Percentiles rank a stretch among this genome's conserved stretches.
Evolutionary conservation across 306 rosid species (phyloP).

Genomic region (Hylodesmum podocarpum): DNA sequence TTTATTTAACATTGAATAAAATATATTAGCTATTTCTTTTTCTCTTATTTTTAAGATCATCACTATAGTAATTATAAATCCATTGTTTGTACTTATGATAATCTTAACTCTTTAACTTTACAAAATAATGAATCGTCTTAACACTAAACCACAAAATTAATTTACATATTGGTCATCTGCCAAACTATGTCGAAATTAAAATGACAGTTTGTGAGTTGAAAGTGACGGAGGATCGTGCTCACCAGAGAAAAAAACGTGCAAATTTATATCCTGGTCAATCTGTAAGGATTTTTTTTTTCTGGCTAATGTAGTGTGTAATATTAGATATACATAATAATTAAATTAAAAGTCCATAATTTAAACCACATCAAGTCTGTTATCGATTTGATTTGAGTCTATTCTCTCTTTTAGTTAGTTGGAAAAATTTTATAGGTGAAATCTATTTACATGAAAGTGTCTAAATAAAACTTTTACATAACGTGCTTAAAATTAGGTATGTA

Average conservation of each 20-base stretch:
- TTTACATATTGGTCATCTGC: conserved; percentile 10
- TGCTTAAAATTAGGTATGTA: no score
- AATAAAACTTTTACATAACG: no score
- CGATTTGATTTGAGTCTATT: no score
- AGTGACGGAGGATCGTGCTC: conserved; percentile 27
- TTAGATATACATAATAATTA: neutral
- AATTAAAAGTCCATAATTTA: no score
- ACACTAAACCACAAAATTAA: neutral
- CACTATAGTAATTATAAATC: neutral
- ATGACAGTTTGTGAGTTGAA: conserved; percentile 12
- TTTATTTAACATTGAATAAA: neutral
- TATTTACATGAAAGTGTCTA: no score
- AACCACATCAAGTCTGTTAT: no score
- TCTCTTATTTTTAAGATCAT: neutral
- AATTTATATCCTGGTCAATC: conserved; percentile 1
- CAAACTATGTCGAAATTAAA: conserved; percentile 31
- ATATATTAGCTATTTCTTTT: no score
- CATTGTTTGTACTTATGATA: neutral
- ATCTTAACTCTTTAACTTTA: neutral
- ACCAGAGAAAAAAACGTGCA: conserved; percentile 16
- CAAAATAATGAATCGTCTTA: neutral
- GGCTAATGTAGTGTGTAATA: neutral
- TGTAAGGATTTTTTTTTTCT: neutral
- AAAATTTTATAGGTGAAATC: no score
- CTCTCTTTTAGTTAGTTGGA: no score